Percentiles rank a stretch among this genome's conserved stretches.
These are phyloP conservation scores for Pyricularia pennisetigena DNA, from an alignment of 2,329 filamentous ascomycete genomes.

Conservation along the genomic window DNA sequence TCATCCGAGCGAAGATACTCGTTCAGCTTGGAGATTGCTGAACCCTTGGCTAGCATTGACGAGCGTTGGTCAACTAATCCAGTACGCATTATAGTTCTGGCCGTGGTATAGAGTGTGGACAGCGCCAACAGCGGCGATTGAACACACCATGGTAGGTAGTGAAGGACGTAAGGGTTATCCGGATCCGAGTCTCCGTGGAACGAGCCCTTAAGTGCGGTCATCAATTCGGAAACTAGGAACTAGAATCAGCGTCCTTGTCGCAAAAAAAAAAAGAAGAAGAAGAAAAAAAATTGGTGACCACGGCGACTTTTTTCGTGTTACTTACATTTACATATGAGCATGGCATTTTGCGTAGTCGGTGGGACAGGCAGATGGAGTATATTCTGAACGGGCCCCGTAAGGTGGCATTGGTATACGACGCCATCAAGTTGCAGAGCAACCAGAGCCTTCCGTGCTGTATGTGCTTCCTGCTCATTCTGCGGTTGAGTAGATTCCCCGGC, in stretches of 20 bases:
- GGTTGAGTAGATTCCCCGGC: background rate
- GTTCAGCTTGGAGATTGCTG: constrained; percentile 31
- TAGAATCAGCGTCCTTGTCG: background rate
- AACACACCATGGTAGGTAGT: constrained; percentile 33
- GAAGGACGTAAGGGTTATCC: constrained; percentile 30
- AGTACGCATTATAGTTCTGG: constrained; percentile 34
- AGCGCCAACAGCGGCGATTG: constrained; percentile 34
- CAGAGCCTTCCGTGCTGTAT: constrained; percentile 1
- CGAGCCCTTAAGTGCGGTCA: constrained; percentile 36
- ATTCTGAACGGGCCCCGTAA: constrained; percentile 10
- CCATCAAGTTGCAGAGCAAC: constrained; percentile 7
- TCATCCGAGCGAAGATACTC: constrained; percentile 24
- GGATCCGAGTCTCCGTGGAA: constrained; percentile 33
- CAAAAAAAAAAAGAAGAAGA: too few species aligned
- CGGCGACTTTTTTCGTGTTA: background rate
- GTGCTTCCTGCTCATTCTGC: background rate
- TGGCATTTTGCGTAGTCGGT: constrained; percentile 11
- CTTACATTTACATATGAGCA: constrained; percentile 13
- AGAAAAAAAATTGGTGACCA: background rate
- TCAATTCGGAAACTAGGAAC: constrained; percentile 28
- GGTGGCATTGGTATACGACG: constrained; percentile 9
- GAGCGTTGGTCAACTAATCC: constrained; percentile 29
- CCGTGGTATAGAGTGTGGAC: constrained; percentile 33
- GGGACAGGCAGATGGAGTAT: constrained; percentile 11
- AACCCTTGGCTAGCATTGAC: constrained; percentile 26